These are phyloP conservation scores for Aurantiochytrium sp. DNA, from an alignment of 108 stramenopile genomes.

Conservation along the genomic window DNA sequence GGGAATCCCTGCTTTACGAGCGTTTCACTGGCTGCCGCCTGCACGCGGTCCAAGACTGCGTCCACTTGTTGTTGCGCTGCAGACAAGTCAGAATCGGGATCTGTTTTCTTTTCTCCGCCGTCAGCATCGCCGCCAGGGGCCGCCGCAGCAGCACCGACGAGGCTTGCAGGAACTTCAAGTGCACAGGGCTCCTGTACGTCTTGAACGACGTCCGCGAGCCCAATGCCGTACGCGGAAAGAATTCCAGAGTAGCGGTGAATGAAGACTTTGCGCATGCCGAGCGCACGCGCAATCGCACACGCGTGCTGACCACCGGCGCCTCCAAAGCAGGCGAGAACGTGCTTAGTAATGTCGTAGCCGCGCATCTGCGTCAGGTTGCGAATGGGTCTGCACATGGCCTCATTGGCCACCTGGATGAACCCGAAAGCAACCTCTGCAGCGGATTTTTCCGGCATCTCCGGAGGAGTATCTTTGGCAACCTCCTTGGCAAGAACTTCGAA, in stretches of 20 bases:
- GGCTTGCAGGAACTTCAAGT: constrained; percentile 22
- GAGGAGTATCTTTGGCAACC: not conserved
- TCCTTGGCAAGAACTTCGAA: constrained; percentile 63
- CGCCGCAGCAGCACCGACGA: not conserved
- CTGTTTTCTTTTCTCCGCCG: constrained; percentile 10
- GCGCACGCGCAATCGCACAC: constrained; percentile 78
- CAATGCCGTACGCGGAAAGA: constrained; percentile 88
- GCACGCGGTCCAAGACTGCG: not conserved
- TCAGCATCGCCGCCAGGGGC: constrained; percentile 20
- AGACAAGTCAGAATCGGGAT: not conserved
- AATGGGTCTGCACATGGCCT: constrained; percentile 98
- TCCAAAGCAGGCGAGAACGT: constrained; percentile 87
- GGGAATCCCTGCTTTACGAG: constrained; percentile 74
- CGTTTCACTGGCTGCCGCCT: not conserved
- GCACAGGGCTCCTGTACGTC: constrained; percentile 89
- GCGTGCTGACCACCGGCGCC: constrained; percentile 97
- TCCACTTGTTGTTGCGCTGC: constrained; percentile 23
- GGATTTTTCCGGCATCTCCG: not conserved
- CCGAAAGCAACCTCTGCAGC: constrained; percentile 79
- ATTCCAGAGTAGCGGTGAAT: constrained; percentile 90
- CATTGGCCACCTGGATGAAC: constrained; percentile 94
- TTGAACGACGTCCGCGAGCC: constrained; percentile 81
- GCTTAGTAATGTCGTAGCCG: constrained; percentile 74
- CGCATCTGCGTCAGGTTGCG: constrained; percentile 96
- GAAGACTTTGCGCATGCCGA: constrained; percentile 83